phyloP scores from a whole-genome alignment of 2,329 filamentous ascomycete species.

The Cladorrhinum sp. region DNA sequence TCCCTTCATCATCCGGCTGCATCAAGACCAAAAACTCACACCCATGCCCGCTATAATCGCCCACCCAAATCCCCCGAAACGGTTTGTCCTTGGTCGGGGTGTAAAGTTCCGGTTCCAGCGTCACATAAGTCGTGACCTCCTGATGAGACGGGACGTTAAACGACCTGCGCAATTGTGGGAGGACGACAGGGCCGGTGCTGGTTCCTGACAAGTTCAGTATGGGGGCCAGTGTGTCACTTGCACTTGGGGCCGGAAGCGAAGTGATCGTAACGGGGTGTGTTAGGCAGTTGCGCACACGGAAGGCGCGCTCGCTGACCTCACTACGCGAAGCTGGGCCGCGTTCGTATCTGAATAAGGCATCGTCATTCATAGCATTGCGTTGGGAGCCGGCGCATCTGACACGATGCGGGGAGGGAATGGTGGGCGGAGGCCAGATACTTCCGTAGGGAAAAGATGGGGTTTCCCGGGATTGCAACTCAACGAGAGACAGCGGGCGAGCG shows the following conservation, averaged over 20 bases:
- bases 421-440: constrained; percentile 72
- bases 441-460: constrained; percentile 42
- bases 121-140: constrained; percentile 62
- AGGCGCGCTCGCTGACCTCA: constrained; percentile 66
- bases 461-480: constrained; percentile 34
- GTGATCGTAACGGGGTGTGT: constrained; percentile 36
- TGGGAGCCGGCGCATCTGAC: constrained; percentile 37
- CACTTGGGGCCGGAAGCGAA: no score
- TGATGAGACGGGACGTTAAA: constrained; percentile 33
- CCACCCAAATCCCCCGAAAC: constrained; percentile 88
- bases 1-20: constrained; percentile 62
- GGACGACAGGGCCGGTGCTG: no score
- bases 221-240: no score
- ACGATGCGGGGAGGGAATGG: constrained; percentile 62
- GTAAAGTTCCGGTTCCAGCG: constrained; percentile 71
- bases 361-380: constrained; percentile 20
- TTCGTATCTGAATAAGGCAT: constrained; percentile 27
- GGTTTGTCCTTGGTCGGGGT: constrained; percentile 77
- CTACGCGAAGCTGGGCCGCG: constrained; percentile 46
- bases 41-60: constrained; percentile 83
- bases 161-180: no score
- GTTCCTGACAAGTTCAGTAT: no score
- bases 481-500: constrained; percentile 39
- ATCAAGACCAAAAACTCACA: constrained; percentile 83
- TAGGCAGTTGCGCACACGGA: constrained; percentile 78